Base-by-base conservation (phyloP, 495 filamentous ascomycete genomes). In the Melanomma pulvis-pyrius region DNA sequence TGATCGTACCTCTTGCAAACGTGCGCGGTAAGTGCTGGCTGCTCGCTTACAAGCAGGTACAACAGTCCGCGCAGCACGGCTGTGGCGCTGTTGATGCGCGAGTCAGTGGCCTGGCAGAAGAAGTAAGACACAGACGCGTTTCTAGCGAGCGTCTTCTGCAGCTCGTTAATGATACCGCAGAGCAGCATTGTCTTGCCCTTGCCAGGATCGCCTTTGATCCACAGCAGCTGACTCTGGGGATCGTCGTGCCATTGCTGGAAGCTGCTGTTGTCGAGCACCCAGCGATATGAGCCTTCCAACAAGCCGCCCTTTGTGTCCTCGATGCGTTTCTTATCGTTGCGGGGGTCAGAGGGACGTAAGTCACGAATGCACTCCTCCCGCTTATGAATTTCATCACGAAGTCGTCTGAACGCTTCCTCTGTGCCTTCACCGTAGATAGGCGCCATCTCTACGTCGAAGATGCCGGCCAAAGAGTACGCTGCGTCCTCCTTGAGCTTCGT, bases 1-100 rank as follows among this genome's bases (percentile, higher is more conserved):
- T 34, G 30, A 67, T 75, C 64, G 51, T 76, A 54, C n/a, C 63
- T 53, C 53, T 72, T 44, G n/a, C 47, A 70, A 24, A 79, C 25
- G 65, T 76, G 59, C 0, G 71, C 63, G 26, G 79, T 67, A 32
- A 80, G 76, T 17, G 52, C 61, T 58, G 61, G 74, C 51, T 78
- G 72, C 51, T 73, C 60, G 25, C 73, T n/a, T 48, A 79, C 63
- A 29, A 81, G 70, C 15, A 74, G 47, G 69, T 74, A 82, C 2
- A 81, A 75, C 15, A 81, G 61, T 22, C 79, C 76, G 1, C 77
- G 71, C 5, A 82, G 63, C 0, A 81, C 73, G 7, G 76, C 70
- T 9, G 74, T 76, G 7, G 78, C 74, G 59, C 74, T 77, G 63
- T 79, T 78, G 26, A 81, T 59, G 6, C 68, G 63, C 0, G 25